Conservation (phyloP, 108 stramenopile species). For the Schizochytrium sp. region DNA sequence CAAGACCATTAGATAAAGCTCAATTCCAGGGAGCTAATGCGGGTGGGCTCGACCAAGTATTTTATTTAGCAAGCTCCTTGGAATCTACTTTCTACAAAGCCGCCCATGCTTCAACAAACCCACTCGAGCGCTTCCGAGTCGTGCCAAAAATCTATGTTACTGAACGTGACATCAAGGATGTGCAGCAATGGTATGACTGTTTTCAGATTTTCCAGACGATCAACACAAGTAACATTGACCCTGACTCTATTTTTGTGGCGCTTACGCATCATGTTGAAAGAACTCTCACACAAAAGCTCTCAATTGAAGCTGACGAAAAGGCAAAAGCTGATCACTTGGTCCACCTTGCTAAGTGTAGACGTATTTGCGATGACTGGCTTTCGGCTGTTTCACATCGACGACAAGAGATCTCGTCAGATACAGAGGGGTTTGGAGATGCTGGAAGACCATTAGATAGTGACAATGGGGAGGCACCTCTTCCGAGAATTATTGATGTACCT, state of each 20-base stretch:
- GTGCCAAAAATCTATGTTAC: conserved; percentile 8
- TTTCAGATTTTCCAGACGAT: neutral
- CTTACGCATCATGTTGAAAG: neutral
- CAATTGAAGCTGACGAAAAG: neutral
- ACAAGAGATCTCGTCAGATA: neutral
- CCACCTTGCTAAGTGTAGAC: neutral
- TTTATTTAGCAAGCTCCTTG: neutral
- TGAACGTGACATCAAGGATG: neutral
- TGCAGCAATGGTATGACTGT: neutral
- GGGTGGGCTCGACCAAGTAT: conserved; percentile 10
- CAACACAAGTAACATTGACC: neutral
- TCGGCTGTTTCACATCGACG: neutral
- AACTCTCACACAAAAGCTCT: neutral
- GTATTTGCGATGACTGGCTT: neutral
- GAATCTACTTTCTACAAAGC: neutral
- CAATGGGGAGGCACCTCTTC: neutral
- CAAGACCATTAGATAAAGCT: neutral
- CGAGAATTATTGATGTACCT: neutral
- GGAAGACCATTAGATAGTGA: neutral
- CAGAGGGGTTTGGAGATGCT: neutral
- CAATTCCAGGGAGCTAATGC: neutral
- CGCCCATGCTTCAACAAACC: neutral
- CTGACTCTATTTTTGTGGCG: neutral
- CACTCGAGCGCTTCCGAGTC: conserved; percentile 25
- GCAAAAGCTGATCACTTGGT: neutral